Percentiles rank a stretch among this genome's conserved stretches.
Evolutionary conservation across 495 filamentous ascomycete species (phyloP).

Genomic region (Tuber magnatum): DNA sequence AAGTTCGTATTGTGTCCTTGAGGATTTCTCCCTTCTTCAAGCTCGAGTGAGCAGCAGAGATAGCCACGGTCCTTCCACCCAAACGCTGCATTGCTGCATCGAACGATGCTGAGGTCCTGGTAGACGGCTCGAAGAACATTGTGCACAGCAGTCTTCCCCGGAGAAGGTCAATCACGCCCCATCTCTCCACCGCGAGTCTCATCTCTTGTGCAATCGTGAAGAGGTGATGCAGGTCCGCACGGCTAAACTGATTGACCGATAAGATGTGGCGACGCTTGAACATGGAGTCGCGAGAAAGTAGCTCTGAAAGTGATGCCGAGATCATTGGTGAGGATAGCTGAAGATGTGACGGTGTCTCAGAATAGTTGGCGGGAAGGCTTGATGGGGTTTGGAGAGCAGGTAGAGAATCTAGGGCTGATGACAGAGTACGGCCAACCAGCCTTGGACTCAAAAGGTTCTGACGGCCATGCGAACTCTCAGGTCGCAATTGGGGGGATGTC

Average conservation of each 20-base stretch:
- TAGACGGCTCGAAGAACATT: slow-evolving; percentile 96
- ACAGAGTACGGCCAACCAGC: slow-evolving; percentile 30
- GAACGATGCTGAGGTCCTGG: slow-evolving; percentile 90
- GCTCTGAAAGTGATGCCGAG: slow-evolving; percentile 56
- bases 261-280: slow-evolving; percentile 83
- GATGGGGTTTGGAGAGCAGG: slow-evolving; percentile 28
- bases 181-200: slow-evolving; percentile 81
- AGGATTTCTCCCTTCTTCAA: slow-evolving; percentile 89
- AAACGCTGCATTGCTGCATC: slow-evolving; percentile 97
- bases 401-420: slow-evolving; percentile 23
- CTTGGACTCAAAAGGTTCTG: slow-evolving; percentile 34
- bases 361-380: slow-evolving; percentile 46
- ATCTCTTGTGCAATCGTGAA: slow-evolving; percentile 97
- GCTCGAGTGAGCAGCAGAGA: slow-evolving; percentile 71
- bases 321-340: slow-evolving; percentile 42
- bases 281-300: slow-evolving; percentile 64
- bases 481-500: slow-evolving; percentile 24
- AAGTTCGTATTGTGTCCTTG: slow-evolving; percentile 85
- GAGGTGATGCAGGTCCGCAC: slow-evolving; percentile 78
- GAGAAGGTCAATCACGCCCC: slow-evolving; percentile 80
- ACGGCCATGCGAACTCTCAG: slow-evolving; percentile 23
- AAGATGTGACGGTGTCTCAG: slow-evolving; percentile 31
- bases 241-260: slow-evolving; percentile 80
- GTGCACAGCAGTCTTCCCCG: slow-evolving; percentile 78
- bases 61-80: slow-evolving; percentile 71